phyloP scores from a whole-genome alignment of 2,329 filamentous ascomycete genomes.

The Saccharata proteae region DNA sequence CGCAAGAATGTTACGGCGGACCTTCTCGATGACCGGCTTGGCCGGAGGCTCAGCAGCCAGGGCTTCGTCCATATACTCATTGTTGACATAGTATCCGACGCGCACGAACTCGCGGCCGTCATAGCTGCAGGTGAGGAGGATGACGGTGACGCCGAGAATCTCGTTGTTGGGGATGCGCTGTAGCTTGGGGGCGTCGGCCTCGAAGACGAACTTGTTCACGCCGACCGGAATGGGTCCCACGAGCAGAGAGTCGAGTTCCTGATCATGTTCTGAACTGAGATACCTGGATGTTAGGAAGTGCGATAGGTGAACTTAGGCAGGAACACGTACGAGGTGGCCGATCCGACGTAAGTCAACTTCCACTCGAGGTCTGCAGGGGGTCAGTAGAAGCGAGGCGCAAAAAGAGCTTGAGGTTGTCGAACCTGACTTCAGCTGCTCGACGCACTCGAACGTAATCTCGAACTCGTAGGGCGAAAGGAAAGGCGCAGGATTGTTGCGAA shows the following conservation, averaged over 20 bases:
- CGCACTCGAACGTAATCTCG: slow-evolving; percentile 97
- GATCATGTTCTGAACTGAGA: slow-evolving; percentile 88
- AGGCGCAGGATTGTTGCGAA: slow-evolving; percentile 91
- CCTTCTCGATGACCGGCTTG: slow-evolving; percentile 85
- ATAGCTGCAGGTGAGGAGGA: slow-evolving; percentile 92
- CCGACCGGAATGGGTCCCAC: slow-evolving; percentile 96
- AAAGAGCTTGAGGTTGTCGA: slow-evolving; percentile 12
- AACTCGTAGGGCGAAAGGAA: slow-evolving; percentile 92
- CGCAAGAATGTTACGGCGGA: slow-evolving; percentile 81
- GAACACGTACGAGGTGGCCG: slow-evolving; percentile 89
- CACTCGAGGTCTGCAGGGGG: slow-evolving; percentile 73
- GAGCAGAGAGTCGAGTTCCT: slow-evolving; percentile 92
- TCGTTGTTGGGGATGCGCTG: slow-evolving; percentile 86
- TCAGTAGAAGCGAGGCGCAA: neutral
- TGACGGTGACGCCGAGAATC: slow-evolving; percentile 92
- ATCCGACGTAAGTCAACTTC: slow-evolving; percentile 98
- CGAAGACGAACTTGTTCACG: slow-evolving; percentile 97
- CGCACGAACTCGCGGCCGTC: slow-evolving; percentile 94
- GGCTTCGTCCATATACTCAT: slow-evolving; percentile 91
- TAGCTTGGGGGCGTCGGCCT: slow-evolving; percentile 85
- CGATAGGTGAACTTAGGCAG: too few species aligned
- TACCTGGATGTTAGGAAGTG: too few species aligned
- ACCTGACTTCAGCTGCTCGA: slow-evolving; percentile 92
- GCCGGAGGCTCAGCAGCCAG: slow-evolving; percentile 78
- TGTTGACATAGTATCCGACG: slow-evolving; percentile 99